Evolutionary conservation across 352 stramenopile species (phyloP).

Genomic region (Globisporangium polare): DNA sequence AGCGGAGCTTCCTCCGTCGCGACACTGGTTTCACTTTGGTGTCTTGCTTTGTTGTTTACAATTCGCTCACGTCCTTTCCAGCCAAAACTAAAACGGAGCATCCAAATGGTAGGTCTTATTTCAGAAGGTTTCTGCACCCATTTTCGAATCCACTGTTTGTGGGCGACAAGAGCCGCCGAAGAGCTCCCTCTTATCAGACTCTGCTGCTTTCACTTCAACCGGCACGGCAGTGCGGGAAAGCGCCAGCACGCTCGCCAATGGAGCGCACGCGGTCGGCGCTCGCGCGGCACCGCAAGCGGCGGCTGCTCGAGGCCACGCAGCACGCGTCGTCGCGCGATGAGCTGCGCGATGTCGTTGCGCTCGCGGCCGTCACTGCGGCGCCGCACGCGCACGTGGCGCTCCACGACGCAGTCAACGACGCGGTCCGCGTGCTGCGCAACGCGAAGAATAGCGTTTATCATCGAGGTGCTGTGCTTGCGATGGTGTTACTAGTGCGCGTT

Average conservation of each 20-base stretch:
- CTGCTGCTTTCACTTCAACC: too few species aligned
- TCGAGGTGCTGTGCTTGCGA: constrained; percentile 21
- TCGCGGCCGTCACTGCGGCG: constrained; percentile 23
- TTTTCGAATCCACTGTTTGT: too few species aligned
- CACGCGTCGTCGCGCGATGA: constrained; percentile 39
- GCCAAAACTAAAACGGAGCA: too few species aligned
- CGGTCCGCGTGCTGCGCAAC: constrained; percentile 48
- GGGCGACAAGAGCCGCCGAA: not conserved
- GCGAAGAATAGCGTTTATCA: constrained; percentile 67
- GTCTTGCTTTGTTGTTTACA: too few species aligned
- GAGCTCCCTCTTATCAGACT: too few species aligned
- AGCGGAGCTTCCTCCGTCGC: too few species aligned
- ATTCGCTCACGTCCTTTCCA: too few species aligned
- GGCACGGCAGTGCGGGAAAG: not conserved
- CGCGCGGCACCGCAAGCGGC: constrained; percentile 53
- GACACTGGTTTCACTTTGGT: too few species aligned
- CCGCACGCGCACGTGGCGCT: not conserved
- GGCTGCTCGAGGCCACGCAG: constrained; percentile 46
- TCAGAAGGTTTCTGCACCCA: too few species aligned
- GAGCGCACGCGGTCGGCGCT: constrained; percentile 43
- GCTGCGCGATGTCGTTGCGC: constrained; percentile 23
- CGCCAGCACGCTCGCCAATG: constrained; percentile 17
- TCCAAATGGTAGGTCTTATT: too few species aligned
- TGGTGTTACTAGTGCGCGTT: not conserved
- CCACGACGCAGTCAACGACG: constrained; percentile 21